phyloP scores from a whole-genome alignment of 2,329 filamentous ascomycete species.

The Epichloe scottii region DNA sequence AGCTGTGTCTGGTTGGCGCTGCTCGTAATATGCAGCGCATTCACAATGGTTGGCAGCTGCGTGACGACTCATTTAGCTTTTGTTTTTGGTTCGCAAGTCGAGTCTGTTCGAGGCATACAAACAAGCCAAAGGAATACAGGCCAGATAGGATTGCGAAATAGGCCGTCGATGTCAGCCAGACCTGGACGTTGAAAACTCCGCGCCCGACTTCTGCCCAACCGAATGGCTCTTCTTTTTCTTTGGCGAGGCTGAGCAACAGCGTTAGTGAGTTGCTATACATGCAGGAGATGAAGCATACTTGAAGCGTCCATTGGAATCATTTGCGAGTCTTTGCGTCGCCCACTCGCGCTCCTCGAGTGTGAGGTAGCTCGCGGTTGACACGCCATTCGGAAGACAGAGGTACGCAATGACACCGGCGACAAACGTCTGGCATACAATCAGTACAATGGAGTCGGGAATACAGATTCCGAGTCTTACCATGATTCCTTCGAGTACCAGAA shows the following conservation, averaged over 20 bases:
- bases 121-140: conserved; percentile 51
- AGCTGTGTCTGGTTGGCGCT: conserved; percentile 46
- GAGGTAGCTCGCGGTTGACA: conserved; percentile 41
- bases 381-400: conserved; percentile 41
- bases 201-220: conserved; percentile 49
- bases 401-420: conserved; percentile 38
- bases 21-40: conserved; percentile 38
- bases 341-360: conserved; percentile 37
- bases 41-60: conserved; percentile 51
- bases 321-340: conserved; percentile 31
- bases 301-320: conserved; percentile 23
- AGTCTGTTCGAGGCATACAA: conserved; percentile 27
- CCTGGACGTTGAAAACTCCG: conserved; percentile 46
- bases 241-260: conserved; percentile 8
- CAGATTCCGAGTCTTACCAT: conserved; percentile 19
- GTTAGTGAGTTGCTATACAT: not conserved
- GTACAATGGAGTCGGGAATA: not conserved
- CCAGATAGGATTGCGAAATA: conserved; percentile 49
- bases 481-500: conserved; percentile 43
- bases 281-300: conserved; percentile 12
- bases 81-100: no score
- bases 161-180: conserved; percentile 50
- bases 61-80: conserved; percentile 1
- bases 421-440: conserved; percentile 30
- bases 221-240: conserved; percentile 34